These are phyloP conservation scores for Harringtonia aguacate DNA, from an alignment of 2,329 filamentous ascomycete species.

Conservation along the genomic window DNA sequence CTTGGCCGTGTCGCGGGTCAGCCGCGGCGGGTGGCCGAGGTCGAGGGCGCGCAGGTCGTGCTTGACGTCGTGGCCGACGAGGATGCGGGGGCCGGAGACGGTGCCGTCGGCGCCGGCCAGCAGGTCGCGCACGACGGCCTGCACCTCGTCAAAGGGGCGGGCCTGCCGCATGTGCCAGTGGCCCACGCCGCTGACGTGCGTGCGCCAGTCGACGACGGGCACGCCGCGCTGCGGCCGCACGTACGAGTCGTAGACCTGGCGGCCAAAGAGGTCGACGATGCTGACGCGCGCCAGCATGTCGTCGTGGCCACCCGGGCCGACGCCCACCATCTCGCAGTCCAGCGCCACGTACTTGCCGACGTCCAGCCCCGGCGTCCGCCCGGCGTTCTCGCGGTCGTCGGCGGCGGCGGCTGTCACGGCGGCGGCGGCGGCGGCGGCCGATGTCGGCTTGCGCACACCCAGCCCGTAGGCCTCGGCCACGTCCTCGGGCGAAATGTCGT, in stretches of 20 bases:
- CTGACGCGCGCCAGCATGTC: slow-evolving; percentile 79
- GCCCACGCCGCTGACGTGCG: slow-evolving; percentile 71
- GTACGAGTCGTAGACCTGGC: slow-evolving; percentile 89
- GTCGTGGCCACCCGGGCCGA: slow-evolving; percentile 57
- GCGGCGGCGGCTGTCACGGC: background rate
- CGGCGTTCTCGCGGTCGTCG: slow-evolving; percentile 45
- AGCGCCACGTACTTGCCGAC: slow-evolving; percentile 86
- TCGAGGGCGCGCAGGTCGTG: slow-evolving; percentile 69
- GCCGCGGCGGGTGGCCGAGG: slow-evolving; percentile 65
- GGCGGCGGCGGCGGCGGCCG: background rate
- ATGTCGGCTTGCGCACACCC: slow-evolving; percentile 18
- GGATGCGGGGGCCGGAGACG: slow-evolving; percentile 34
- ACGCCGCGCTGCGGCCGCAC: slow-evolving; percentile 68
- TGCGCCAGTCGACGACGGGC: slow-evolving; percentile 82
- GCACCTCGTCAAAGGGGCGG: slow-evolving; percentile 65
- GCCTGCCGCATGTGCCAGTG: slow-evolving; percentile 61
- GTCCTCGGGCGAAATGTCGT: slow-evolving; percentile 48
- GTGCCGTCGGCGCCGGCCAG: slow-evolving; percentile 37
- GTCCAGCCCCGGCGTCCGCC: slow-evolving; percentile 49
- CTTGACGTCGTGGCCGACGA: slow-evolving; percentile 76
- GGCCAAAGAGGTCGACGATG: slow-evolving; percentile 86
- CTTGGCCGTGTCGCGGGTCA: slow-evolving; percentile 77
- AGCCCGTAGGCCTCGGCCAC: slow-evolving; percentile 52
- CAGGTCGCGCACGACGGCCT: slow-evolving; percentile 57
- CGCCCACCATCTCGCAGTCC: slow-evolving; percentile 97